Percentiles rank a stretch among this genome's conserved stretches.
phyloP scores from a whole-genome alignment of 2,329 filamentous ascomycete species.

The Colletotrichum incanum region DNA sequence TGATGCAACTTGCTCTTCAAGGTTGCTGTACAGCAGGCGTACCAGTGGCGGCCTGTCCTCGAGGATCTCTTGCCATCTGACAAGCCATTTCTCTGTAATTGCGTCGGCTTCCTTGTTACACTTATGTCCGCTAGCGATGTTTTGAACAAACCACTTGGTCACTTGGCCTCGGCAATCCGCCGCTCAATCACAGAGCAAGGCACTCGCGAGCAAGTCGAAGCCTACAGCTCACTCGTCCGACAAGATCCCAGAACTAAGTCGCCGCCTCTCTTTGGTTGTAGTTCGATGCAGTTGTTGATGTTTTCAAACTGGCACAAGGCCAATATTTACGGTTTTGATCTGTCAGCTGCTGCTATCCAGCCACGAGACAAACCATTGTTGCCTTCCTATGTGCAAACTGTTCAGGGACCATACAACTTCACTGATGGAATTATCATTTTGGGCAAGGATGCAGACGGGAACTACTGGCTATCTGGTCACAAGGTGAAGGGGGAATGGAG shows the following conservation, averaged over 20 bases:
- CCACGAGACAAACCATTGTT: neutral
- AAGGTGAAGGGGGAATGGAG: neutral
- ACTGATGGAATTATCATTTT: neutral
- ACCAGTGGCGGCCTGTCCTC: constrained; percentile 10
- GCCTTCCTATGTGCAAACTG: neutral
- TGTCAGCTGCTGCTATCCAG: neutral
- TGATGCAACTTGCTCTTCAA: neutral
- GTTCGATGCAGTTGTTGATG: constrained; percentile 50
- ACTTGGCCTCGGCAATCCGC: constrained; percentile 5
- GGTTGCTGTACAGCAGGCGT: constrained; percentile 9
- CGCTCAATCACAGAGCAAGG: constrained; percentile 3
- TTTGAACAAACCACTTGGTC: neutral
- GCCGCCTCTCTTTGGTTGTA: constrained; percentile 52
- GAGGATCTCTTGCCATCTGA: neutral
- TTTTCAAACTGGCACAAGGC: neutral
- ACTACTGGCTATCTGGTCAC: neutral
- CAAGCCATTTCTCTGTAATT: constrained; percentile 8
- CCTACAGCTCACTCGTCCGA: neutral
- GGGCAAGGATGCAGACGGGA: neutral
- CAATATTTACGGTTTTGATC: neutral
- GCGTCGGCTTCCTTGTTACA: constrained; percentile 1
- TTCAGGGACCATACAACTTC: neutral
- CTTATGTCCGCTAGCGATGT: constrained; percentile 2
- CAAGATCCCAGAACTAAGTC: constrained; percentile 43
- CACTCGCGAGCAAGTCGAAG: constrained; percentile 12